These are phyloP conservation scores for Zopfia rhizophila DNA, from an alignment of 2,329 filamentous ascomycete species.

Conservation along the genomic window DNA sequence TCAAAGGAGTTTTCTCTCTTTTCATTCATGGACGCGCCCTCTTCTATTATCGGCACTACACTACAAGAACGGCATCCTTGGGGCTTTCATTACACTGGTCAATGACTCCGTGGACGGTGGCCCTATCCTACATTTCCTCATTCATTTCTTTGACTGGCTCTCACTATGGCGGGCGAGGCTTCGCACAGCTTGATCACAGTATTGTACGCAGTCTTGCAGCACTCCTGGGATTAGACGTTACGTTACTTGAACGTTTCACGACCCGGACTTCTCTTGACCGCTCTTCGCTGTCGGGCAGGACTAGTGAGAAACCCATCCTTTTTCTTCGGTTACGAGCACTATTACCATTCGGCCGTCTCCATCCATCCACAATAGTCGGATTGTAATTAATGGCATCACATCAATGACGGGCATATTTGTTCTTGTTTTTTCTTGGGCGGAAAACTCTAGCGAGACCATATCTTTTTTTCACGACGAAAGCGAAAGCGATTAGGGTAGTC, in stretches of 20 bases:
- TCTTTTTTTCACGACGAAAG: constrained; percentile 33
- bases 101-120: too few relatives aligned
- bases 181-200: too few relatives aligned
- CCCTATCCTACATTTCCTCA: too few relatives aligned
- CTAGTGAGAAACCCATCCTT: too few relatives aligned
- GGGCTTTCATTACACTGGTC: constrained; percentile 36
- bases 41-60: constrained; percentile 32
- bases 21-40: constrained; percentile 17
- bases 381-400: constrained; percentile 54
- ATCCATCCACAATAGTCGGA: constrained; percentile 34
- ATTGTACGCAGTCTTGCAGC: too few relatives aligned
- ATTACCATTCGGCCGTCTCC: constrained; percentile 33
- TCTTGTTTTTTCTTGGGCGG: constrained; percentile 35
- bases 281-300: too few relatives aligned
- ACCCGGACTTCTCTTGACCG: too few relatives aligned
- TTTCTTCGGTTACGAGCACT: constrained; percentile 37
- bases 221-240: too few relatives aligned
- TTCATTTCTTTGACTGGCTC: background rate
- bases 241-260: too few relatives aligned
- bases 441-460: too few relatives aligned
- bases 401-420: constrained; percentile 38
- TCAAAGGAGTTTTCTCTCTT: constrained; percentile 2
- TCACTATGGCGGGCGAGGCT: constrained; percentile 4
- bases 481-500: constrained; percentile 24
- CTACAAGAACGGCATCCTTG: constrained; percentile 37